Conservation (phyloP, 257 asterid genomes). For the Solanum etuberosum region DNA sequence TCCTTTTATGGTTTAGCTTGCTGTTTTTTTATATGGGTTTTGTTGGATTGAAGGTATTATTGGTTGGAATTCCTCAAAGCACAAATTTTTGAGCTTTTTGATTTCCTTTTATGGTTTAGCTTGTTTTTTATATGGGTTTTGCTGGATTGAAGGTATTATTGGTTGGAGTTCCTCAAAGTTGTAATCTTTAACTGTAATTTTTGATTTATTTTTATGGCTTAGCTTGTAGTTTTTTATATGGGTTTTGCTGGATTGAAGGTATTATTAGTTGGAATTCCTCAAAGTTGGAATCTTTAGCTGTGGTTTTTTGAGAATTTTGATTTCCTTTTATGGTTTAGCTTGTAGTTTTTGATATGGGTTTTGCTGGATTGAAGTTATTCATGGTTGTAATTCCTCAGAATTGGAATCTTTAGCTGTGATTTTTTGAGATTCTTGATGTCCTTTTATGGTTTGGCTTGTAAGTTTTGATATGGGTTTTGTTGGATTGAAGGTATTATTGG, state of each 20-base stretch:
- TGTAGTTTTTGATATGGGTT: neutral
- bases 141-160: neutral
- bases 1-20: neutral
- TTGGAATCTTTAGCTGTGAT: neutral
- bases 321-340: neutral
- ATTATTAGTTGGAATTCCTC: neutral
- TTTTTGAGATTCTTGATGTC: neutral
- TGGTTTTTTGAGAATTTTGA: neutral
- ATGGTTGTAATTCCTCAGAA: neutral
- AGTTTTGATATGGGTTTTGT: neutral
- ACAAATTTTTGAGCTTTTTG: neutral
- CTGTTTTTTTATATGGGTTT: no score
- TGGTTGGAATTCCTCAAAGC: neutral
- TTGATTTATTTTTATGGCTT: neutral
- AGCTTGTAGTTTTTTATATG: neutral
- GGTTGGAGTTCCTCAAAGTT: neutral
- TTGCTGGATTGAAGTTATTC: neutral
- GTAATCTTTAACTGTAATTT: no score
- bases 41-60: neutral
- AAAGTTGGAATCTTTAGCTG: neutral
- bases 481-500: neutral
- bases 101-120: neutral
- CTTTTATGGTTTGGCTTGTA: neutral
- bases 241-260: neutral
- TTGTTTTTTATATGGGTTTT: neutral